Conservation (phyloP, 2,329 filamentous ascomycete genomes). For the Talaromyces sp. region DNA sequence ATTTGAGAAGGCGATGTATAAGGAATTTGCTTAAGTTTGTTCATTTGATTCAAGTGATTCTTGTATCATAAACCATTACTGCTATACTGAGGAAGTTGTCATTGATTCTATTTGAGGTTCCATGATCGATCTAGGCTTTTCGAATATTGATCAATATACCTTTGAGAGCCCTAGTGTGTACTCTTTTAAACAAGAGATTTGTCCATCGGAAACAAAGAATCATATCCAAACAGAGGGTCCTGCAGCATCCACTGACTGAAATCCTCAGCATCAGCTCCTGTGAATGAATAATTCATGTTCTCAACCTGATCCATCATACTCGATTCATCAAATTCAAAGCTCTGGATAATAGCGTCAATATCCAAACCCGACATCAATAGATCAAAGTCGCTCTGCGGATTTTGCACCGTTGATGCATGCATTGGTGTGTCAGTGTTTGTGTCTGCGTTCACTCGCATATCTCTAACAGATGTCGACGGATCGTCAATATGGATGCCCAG, state of each 20-base stretch:
- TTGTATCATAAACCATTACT: background rate
- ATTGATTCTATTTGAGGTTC: background rate
- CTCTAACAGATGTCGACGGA: no score
- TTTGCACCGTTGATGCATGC: background rate
- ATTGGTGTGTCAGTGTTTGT: background rate
- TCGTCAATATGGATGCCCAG: slow-evolving; percentile 19
- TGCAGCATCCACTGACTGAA: slow-evolving; percentile 4
- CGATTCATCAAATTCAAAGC: slow-evolving; percentile 23
- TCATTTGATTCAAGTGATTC: background rate
- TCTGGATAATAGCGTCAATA: slow-evolving; percentile 28
- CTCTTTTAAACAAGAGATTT: background rate
- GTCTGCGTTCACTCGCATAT: background rate
- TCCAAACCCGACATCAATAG: slow-evolving; percentile 23
- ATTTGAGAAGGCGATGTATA: slow-evolving; percentile 12
- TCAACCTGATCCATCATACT: background rate
- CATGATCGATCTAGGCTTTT: no score
- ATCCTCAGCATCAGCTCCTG: background rate
- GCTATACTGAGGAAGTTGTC: background rate
- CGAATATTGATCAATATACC: no score
- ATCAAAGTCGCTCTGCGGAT: slow-evolving; percentile 4
- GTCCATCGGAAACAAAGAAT: slow-evolving; percentile 10
- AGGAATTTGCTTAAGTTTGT: background rate
- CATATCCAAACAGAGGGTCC: slow-evolving; percentile 13
- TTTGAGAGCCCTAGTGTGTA: no score
- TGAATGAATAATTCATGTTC: background rate